Conservation (phyloP, 2,329 filamentous ascomycete species). For the Zymoseptoria crescenta region DNA sequence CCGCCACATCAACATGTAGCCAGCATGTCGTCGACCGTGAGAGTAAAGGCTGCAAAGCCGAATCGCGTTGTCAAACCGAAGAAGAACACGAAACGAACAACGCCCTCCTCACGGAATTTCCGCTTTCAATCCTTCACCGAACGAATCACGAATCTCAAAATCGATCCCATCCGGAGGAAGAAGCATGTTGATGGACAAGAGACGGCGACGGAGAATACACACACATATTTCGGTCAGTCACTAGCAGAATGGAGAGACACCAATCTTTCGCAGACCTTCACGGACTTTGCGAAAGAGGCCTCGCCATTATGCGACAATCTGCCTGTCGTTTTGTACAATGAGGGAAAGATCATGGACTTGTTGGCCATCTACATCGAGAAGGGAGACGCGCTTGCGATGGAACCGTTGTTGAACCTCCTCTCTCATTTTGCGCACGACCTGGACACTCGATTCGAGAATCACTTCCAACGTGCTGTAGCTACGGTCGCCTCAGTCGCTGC, state of each 20-base stretch:
- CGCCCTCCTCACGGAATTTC: constrained; percentile 71
- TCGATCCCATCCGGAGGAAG: constrained; percentile 87
- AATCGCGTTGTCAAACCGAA: constrained; percentile 46
- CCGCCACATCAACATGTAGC: constrained; percentile 15
- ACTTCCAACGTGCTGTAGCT: constrained; percentile 68
- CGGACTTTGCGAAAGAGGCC: constrained; percentile 66
- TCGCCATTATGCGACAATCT: constrained; percentile 78
- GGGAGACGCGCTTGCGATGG: constrained; percentile 70
- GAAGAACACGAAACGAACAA: constrained; percentile 55
- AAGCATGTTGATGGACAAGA: constrained; percentile 54
- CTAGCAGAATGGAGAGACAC: constrained; percentile 85
- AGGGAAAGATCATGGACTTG: constrained; percentile 72
- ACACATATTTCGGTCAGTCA: constrained; percentile 76
- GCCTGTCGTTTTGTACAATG: constrained; percentile 84
- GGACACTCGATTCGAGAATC: constrained; percentile 76
- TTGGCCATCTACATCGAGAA: constrained; percentile 69
- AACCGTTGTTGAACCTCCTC: constrained; percentile 79
- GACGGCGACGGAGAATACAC: constrained; percentile 71
- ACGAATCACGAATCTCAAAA: constrained; percentile 83
- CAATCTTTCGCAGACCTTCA: constrained; percentile 78
- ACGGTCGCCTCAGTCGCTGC: constrained; percentile 72
- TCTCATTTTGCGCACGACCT: constrained; percentile 93
- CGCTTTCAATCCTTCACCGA: constrained; percentile 85
- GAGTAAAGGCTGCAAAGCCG: constrained; percentile 28
- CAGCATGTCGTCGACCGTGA: constrained; percentile 39